Base-by-base conservation (phyloP, 305 asterid genomes). In the Striga hermonthica region DNA sequence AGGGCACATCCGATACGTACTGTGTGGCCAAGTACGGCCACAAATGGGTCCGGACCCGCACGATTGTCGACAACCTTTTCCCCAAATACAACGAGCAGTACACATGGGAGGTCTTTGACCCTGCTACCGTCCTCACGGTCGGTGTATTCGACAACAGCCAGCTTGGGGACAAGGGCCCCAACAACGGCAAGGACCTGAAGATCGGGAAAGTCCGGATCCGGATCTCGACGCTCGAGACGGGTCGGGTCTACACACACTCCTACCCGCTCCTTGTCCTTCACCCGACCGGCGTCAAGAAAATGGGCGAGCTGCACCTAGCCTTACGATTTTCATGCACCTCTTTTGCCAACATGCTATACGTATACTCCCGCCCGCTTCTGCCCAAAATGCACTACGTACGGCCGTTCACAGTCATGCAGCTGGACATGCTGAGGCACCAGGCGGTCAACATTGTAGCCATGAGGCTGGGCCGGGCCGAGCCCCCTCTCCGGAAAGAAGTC, bases 71-170 rank as follows among this genome's bases (percentile, higher is more conserved):
- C 77, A 89, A 82, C 60, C 78, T 89, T 48, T 76, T 64, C 60
- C 97, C 97, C 4, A 86, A 85, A 70, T 89, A 76, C 77, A 89
- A 89, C 35, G 97, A 89, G 79, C 97, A 89, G 40, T 87, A 89
- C 37, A 86, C 89, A 0, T 89, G 97, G 97, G 97, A 89, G 77
- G 97, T 89, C 11, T 89, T 84, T 14, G 97, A 89, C 72, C 87
- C 90, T 10, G 84, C 95, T 38, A 89, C 97, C 0, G 97, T 89
- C 40, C 77, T 89, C 55, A 86, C 97, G 0, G 88, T 89, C 5
- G 97, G 97, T 5, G 93, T 87, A 16, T 82, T 89, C 34, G 97
- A 90, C 71, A 90, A 87, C 75, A 66, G 83, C 41, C 95, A 89
- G 73, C 72, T 89, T 5, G 86, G 78, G 0, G 85, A 86, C 9